Percentiles rank a stretch among this genome's conserved stretches.
Evolutionary conservation across 2,329 filamentous ascomycete species (phyloP).

Genomic region (Gyromitra esculenta): DNA sequence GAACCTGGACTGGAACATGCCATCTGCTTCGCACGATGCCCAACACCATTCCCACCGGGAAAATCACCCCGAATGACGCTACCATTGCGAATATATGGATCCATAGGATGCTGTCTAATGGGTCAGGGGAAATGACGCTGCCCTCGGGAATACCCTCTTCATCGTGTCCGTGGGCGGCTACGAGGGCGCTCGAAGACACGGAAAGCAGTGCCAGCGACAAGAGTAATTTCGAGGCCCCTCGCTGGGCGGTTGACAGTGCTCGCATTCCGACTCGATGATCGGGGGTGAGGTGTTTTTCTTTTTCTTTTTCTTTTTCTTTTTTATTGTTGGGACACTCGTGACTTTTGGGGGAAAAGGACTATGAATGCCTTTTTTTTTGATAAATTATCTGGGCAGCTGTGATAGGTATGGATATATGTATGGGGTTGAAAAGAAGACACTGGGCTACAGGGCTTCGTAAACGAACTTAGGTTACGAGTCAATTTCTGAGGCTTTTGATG

Average conservation of each 20-base stretch:
- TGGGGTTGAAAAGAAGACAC: background rate
- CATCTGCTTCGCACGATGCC: conserved; percentile 89
- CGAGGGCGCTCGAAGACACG: conserved; percentile 9
- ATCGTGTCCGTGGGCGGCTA: conserved; percentile 61
- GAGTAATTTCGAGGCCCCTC: background rate
- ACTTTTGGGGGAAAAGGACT: background rate
- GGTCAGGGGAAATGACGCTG: conserved; percentile 58
- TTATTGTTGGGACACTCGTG: background rate
- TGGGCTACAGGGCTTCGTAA: background rate
- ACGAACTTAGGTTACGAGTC: background rate
- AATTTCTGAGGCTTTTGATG: background rate
- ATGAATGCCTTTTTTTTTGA: background rate
- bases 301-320: conserved; percentile 12
- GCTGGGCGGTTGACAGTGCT: conserved; percentile 14
- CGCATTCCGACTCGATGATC: background rate
- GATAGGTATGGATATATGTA: conserved; percentile 10
- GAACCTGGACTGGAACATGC: conserved; percentile 88
- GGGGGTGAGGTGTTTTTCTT: background rate
- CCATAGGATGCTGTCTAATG: conserved; percentile 82
- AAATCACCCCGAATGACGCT: conserved; percentile 88
- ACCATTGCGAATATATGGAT: conserved; percentile 90
- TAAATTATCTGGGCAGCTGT: conserved; percentile 7
- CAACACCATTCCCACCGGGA: conserved; percentile 84
- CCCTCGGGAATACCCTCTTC: conserved; percentile 61
- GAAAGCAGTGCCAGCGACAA: conserved; percentile 20